Base-by-base conservation (phyloP, 1,284 basidiomycete genomes). In the Retiboletus flavoniger region DNA sequence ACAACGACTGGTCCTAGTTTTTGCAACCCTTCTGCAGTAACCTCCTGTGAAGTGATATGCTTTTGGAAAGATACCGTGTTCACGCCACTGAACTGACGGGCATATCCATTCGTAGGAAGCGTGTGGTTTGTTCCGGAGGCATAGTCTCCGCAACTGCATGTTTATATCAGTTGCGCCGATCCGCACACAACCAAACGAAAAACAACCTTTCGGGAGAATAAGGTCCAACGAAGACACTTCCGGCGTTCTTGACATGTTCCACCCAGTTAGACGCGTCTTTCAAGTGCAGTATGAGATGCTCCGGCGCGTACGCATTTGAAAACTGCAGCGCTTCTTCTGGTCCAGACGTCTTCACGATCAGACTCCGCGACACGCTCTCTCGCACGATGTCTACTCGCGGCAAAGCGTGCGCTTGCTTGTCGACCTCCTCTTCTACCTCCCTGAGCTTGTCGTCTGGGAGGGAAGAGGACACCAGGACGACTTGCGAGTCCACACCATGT, bases 71-170 rank as follows among this genome's bases (percentile, higher is more conserved):
- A 95, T 19, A 86, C 79, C 0, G 96, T 98, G 74, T 97, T 98
- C 63, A 99, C 97, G 16, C 97, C 97, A 61, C 93, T 95, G 77
- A 97, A 99, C 71, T 98, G 95, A 53, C 94, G 88, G 14, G 97
- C 97, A 68, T 95, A 98, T 19, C 95, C 95, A 65, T 94, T 95
- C 4, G 92, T 96, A 26, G 93, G 93, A 32, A 95, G 80, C 0
- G 96, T 98, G 78, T 99, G 97, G 74, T 99, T 99, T 9, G 97
- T 99, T 21, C 97, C 97, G 0, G 93, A 95, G 4, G 97, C 97
- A 66, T 99, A 99, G 72, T 99, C 97, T 34, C 97, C 97, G 71
- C 95, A 98, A 63, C 93, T 95, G 53, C 46, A 34, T 53, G 41
- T 46, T 21, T 7, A 41, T 11, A 28, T 65, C 29, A 63, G 36